Evolutionary conservation across 2,329 filamentous ascomycete genomes (phyloP).

Genomic region (Pestalotiopsis fici): DNA sequence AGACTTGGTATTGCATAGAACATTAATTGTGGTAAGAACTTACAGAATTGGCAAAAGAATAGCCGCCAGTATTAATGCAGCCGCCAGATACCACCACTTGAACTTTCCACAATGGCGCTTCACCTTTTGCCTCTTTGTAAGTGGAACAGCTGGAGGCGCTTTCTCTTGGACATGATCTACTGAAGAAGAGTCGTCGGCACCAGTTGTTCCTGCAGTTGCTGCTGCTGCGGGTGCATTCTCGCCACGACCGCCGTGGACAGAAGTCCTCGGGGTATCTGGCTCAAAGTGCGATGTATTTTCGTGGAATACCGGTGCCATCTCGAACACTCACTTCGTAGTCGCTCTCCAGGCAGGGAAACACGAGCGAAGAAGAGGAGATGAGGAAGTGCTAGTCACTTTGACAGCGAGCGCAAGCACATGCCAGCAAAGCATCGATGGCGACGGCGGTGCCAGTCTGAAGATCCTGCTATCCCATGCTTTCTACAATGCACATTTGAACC

Average conservation of each 20-base stretch:
- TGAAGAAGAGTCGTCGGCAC: slow-evolving; percentile 23
- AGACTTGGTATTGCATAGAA: neutral
- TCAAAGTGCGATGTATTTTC: slow-evolving; percentile 26
- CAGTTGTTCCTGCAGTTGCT: slow-evolving; percentile 12
- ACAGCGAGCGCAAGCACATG: neutral
- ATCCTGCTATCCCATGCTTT: neutral
- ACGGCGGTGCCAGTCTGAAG: neutral
- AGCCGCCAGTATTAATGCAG: slow-evolving; percentile 38
- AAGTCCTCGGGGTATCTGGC: slow-evolving; percentile 20
- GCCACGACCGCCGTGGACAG: slow-evolving; percentile 17
- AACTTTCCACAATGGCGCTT: slow-evolving; percentile 42
- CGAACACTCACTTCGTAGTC: slow-evolving; percentile 18
- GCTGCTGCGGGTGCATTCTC: slow-evolving; percentile 11
- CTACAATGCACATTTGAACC: neutral
- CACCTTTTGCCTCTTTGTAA: slow-evolving; percentile 36
- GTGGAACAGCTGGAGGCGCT: slow-evolving; percentile 15
- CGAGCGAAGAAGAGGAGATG: slow-evolving; percentile 15
- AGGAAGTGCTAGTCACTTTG: neutral
- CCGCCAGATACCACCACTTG: slow-evolving; percentile 45
- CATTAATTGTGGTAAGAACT: slow-evolving; percentile 19
- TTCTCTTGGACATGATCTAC: slow-evolving; percentile 30
- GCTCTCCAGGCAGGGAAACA: slow-evolving; percentile 9
- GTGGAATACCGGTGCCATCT: slow-evolving; percentile 27
- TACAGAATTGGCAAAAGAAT: slow-evolving; percentile 48
- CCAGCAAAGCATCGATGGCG: neutral